Evolutionary conservation across 805 yeast species (phyloP).

Genomic region (Candida sakaeoensis): DNA sequence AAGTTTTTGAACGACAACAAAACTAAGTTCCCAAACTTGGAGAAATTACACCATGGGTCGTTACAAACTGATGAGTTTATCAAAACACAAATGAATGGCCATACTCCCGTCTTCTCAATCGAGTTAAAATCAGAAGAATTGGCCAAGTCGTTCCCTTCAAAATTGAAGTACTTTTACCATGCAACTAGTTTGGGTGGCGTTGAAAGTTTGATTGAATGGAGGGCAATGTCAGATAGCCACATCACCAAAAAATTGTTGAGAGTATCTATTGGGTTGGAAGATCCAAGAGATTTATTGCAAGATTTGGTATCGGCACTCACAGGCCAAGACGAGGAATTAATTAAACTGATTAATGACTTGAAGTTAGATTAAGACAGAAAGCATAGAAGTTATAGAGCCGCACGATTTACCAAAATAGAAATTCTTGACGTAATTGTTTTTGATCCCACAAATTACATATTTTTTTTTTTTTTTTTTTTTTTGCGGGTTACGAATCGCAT

Average conservation of each 20-base stretch:
- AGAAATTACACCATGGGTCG: conserved; percentile 64
- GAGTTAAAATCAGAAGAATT: conserved; percentile 44
- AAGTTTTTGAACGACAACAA: conserved; percentile 51
- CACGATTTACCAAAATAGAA: background rate
- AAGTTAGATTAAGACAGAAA: background rate
- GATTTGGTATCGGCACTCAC: conserved; percentile 55
- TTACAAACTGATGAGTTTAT: conserved; percentile 71
- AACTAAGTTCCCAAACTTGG: conserved; percentile 44
- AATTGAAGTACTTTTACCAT: conserved; percentile 71
- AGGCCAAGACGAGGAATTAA: conserved; percentile 7
- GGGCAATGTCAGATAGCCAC: conserved; percentile 58
- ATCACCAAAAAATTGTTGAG: conserved; percentile 61
- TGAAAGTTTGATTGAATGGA: conserved; percentile 89
- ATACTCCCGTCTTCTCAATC: conserved; percentile 73
- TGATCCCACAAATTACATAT: too few relatives aligned
- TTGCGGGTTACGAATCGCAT: too few relatives aligned
- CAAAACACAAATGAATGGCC: conserved; percentile 58
- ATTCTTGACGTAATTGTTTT: background rate
- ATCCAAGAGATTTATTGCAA: conserved; percentile 66
- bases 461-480: too few relatives aligned
- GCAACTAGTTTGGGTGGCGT: conserved; percentile 94
- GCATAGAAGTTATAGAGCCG: background rate
- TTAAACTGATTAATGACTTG: conserved; percentile 2
- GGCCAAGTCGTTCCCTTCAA: conserved; percentile 64
- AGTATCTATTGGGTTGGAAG: conserved; percentile 78